A percentile compares a stretch with the other conserved stretches of the same genome.
These are phyloP conservation scores for Metschnikowia henanensis DNA, from an alignment of 805 yeast genomes.

Conservation along the genomic window DNA sequence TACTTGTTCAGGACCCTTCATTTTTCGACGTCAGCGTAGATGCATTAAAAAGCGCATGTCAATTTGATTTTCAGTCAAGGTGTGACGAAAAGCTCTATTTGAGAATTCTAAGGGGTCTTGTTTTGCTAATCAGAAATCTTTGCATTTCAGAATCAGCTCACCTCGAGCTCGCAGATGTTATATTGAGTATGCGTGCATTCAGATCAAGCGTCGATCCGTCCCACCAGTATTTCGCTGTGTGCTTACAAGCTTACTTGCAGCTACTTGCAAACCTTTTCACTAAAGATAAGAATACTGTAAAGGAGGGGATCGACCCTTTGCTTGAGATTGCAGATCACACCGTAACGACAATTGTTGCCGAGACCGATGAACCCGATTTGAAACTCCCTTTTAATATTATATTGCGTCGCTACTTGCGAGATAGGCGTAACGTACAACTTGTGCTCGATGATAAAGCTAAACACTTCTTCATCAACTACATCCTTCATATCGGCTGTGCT, in stretches of 20 bases:
- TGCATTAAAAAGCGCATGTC: neutral
- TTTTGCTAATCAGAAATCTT: conserved; percentile 50
- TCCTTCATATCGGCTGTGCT: conserved; percentile 5
- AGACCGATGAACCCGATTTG: neutral
- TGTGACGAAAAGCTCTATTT: conserved; percentile 10
- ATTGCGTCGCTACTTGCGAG: conserved; percentile 3
- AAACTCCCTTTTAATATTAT: conserved; percentile 11
- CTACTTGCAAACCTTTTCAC: conserved; percentile 14
- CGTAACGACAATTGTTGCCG: conserved; percentile 1
- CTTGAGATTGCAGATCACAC: conserved; percentile 3
- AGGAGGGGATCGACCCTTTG: conserved; percentile 1
- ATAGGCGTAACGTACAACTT: neutral
- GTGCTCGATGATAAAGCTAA: neutral
- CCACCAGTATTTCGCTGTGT: conserved; percentile 3
- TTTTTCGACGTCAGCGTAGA: conserved; percentile 3
- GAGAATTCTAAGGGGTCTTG: conserved; percentile 46
- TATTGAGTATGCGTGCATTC: conserved; percentile 12
- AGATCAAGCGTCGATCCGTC: neutral
- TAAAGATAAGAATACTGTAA: conserved; percentile 1
- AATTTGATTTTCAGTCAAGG: neutral
- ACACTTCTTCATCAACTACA: conserved; percentile 3
- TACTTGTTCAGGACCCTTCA: neutral
- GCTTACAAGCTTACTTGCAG: conserved; percentile 16
- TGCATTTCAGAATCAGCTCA: conserved; percentile 25
- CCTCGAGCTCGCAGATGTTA: conserved; percentile 7